Percentiles rank a stretch among this genome's conserved stretches.
Conservation (phyloP, 768 basidiomycete species). For the Lentinus brumalis region DNA sequence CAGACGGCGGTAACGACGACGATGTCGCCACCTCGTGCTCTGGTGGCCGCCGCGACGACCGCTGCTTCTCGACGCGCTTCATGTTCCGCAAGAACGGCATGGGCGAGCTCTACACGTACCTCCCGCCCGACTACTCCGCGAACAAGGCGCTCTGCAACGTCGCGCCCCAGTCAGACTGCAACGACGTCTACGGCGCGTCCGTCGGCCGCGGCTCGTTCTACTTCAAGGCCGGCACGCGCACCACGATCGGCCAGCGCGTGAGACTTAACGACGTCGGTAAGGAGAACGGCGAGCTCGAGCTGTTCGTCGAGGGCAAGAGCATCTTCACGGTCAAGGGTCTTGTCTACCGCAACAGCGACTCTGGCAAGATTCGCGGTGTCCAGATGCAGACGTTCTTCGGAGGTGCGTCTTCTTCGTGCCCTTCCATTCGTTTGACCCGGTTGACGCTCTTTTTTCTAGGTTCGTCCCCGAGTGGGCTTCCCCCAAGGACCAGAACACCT, state of each 20-base stretch:
- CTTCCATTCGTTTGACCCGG: not conserved
- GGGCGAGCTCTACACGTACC: constrained; percentile 49
- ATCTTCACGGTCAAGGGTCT: constrained; percentile 60
- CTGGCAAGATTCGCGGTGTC: constrained; percentile 62
- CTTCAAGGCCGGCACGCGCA: constrained; percentile 67
- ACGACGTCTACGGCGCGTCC: constrained; percentile 65
- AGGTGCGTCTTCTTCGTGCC: constrained; percentile 40
- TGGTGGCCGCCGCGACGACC: constrained; percentile 61
- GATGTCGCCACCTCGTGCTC: constrained; percentile 59
- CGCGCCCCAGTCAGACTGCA: constrained; percentile 52
- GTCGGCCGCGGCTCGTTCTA: constrained; percentile 70
- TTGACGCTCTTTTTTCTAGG: constrained; percentile 36
- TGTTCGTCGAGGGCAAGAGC: constrained; percentile 66
- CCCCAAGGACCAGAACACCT: constrained; percentile 61
- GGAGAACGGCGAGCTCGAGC: constrained; percentile 71
- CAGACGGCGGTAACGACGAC: constrained; percentile 59
- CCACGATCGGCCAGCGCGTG: constrained; percentile 68
- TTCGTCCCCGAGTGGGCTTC: constrained; percentile 52
- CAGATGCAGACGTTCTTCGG: constrained; percentile 84
- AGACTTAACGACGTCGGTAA: constrained; percentile 71
- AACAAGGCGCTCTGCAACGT: constrained; percentile 55
- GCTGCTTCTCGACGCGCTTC: constrained; percentile 69
- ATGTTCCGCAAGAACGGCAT: constrained; percentile 62
- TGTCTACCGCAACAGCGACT: constrained; percentile 49
- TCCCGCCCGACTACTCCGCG: constrained; percentile 44